These are phyloP conservation scores for Leptodermis oblonga DNA, from an alignment of 257 asterid genomes.

Conservation along the genomic window DNA sequence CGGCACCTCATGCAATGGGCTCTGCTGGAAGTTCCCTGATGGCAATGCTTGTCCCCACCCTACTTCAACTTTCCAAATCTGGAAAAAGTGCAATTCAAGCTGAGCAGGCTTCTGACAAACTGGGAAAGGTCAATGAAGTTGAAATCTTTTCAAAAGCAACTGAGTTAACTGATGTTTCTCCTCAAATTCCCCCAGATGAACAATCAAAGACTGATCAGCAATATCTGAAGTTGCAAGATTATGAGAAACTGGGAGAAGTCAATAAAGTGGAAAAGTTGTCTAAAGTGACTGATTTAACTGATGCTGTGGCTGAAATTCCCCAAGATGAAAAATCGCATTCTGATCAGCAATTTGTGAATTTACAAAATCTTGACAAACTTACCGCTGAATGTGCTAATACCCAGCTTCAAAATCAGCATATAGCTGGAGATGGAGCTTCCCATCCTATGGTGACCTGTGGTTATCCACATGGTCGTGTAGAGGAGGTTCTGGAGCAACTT, in stretches of 20 bases:
- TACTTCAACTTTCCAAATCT: constrained; percentile 77
- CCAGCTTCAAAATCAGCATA: constrained; percentile 19
- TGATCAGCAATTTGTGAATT: constrained; percentile 31
- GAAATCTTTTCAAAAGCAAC: constrained; percentile 23
- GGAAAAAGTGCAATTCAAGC: constrained; percentile 36
- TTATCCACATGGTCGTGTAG: constrained; percentile 35
- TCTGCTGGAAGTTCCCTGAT: constrained; percentile 61
- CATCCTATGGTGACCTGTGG: constrained; percentile 24
- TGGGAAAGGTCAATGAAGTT: constrained; percentile 32
- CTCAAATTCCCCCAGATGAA: constrained; percentile 19
- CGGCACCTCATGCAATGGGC: constrained; percentile 34
- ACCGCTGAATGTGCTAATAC: constrained; percentile 27
- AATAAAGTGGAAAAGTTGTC: constrained; percentile 30
- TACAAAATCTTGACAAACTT: constrained; percentile 30
- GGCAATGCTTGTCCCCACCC: constrained; percentile 87
- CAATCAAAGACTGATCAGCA: constrained; percentile 23
- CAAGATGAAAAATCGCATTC: constrained; percentile 15
- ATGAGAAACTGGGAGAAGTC: constrained; percentile 27
- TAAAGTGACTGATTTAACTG: constrained; percentile 25
- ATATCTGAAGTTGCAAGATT: constrained; percentile 29
- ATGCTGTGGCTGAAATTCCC: constrained; percentile 22
- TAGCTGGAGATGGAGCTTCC: constrained; percentile 4
- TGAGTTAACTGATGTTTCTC: constrained; percentile 26
- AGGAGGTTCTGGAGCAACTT: constrained; percentile 64
- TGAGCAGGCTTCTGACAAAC: constrained; percentile 38